Evolutionary conservation across 1,139 yeast genomes (phyloP).

Genomic region (Hansenula lynferdii): DNA sequence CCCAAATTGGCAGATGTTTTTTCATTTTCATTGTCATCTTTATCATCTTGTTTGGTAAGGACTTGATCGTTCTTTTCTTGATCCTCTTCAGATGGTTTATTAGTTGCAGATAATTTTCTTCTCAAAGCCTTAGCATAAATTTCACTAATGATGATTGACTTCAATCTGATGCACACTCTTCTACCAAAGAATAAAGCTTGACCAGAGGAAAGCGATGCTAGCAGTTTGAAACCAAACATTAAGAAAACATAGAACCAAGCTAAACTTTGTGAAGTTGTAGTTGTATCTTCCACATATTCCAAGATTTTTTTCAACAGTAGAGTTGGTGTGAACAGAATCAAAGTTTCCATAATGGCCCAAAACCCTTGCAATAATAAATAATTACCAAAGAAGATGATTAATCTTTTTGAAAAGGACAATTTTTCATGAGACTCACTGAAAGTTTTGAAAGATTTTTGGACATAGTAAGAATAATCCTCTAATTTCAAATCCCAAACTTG

Average conservation of each 20-base stretch:
- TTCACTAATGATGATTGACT: constrained; percentile 85
- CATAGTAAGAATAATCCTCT: constrained; percentile 75
- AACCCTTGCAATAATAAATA: constrained; percentile 61
- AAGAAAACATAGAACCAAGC: constrained; percentile 89
- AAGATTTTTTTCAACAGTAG: constrained; percentile 69
- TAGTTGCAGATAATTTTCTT: constrained; percentile 58
- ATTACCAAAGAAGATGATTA: constrained; percentile 57
- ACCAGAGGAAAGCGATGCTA: constrained; percentile 63
- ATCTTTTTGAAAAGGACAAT: constrained; percentile 49
- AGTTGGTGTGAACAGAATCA: constrained; percentile 74
- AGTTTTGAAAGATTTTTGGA: constrained; percentile 56
- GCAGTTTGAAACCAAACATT: constrained; percentile 62
- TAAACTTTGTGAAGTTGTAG: constrained; percentile 52
- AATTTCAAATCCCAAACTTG: constrained; percentile 85
- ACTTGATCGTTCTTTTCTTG: constrained; percentile 9
- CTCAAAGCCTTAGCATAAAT: constrained; percentile 90
- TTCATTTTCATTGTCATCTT: constrained; percentile 33
- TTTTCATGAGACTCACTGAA: constrained; percentile 35
- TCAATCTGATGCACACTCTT: constrained; percentile 87
- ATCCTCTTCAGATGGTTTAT: constrained; percentile 23
- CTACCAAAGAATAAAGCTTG: constrained; percentile 88
- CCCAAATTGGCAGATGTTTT: constrained; percentile 73
- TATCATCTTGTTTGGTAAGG: constrained; percentile 11
- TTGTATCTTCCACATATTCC: constrained; percentile 78
- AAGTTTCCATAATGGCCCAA: constrained; percentile 66